Evolutionary conservation across 768 basidiomycete species (phyloP), one percentile per base, ranked within the genome.

Genomic region (Hypsizygus marmoreus): DNA sequence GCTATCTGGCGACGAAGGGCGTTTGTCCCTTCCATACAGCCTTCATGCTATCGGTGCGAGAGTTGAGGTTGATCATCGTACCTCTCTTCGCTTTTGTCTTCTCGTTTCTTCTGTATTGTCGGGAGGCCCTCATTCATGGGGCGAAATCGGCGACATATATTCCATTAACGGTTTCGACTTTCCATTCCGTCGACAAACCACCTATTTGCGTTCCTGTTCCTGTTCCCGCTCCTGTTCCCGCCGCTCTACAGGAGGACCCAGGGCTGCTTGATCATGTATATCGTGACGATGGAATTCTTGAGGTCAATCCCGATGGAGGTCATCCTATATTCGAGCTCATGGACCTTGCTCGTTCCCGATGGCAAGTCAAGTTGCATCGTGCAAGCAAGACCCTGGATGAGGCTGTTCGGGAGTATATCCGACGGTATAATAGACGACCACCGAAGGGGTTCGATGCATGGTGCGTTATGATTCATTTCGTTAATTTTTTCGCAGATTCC

Each of bases 361-460:
- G 86, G 73, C 57, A 65, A 19, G 67, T 65, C 0, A 75, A 84
- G 54, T 71, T 93, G 22, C 63, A 70, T 6, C 72, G 74, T 41
- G 91, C 94, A 54, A 93, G 90, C 66, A 81, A 76, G 56, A 88
- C 86, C 2, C 67, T 97, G 12, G 71, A 73, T 22, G 74, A 85
- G 24, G 94, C 91, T 3, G 88, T 89, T 1, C 59, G 62, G 14
- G 91, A 93, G 62, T 97, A 97, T 63, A 73, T 70, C 45, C 70
- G 76, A 45, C 73, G 91, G 45, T 94, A 93, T 66, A 73, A 70
- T n/a, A 76, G 88, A 32, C 68, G 80, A 37, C 95, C 94, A 4
- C 93, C 95, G 0, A 79, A 76, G 40, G 94, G 94, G 0, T 97
- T 97, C 51, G 91, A 92, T 60, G 69, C 76, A 24, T 95, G 93